A percentile compares a stretch with the other conserved stretches of the same genome.
These are phyloP conservation scores for Nevesoporus exiguus DNA, from an alignment of 768 basidiomycete genomes.

Conservation along the genomic window DNA sequence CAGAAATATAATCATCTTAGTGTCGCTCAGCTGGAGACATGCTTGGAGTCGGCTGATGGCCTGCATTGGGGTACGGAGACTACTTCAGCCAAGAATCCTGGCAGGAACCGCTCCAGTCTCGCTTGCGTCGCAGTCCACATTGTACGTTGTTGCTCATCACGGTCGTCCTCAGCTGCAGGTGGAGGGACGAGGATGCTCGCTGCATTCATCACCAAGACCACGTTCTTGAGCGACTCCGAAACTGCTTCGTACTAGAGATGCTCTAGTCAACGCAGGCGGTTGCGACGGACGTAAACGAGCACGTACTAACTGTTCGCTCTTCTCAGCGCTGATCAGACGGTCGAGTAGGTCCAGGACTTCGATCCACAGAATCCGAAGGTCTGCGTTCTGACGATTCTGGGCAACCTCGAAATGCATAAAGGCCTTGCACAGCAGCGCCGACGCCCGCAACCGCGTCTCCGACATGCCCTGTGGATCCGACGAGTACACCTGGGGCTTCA, in stretches of 20 bases:
- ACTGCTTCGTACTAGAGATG: constrained; percentile 80
- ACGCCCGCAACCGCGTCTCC: constrained; percentile 85
- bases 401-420: constrained; percentile 92
- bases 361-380: constrained; percentile 80
- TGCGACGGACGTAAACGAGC: background rate
- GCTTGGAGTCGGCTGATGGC: constrained; percentile 16
- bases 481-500: constrained; percentile 76
- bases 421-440: constrained; percentile 88
- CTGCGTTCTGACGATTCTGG: constrained; percentile 54
- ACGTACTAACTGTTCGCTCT: constrained; percentile 77
- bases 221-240: constrained; percentile 95
- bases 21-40: constrained; percentile 9
- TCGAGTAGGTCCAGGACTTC: constrained; percentile 87
- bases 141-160: constrained; percentile 58
- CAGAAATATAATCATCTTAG: constrained; percentile 1
- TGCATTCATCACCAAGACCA: constrained; percentile 93
- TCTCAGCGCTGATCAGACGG: constrained; percentile 81
- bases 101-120: constrained; percentile 86
- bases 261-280: constrained; percentile 3
- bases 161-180: constrained; percentile 38
- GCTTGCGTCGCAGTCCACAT: constrained; percentile 86
- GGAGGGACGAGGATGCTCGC: constrained; percentile 75
- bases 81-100: constrained; percentile 79
- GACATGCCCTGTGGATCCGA: constrained; percentile 85
- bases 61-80: constrained; percentile 40